phyloP scores from a whole-genome alignment of 2,329 filamentous ascomycete species.

The Leptodontidium sp. region DNA sequence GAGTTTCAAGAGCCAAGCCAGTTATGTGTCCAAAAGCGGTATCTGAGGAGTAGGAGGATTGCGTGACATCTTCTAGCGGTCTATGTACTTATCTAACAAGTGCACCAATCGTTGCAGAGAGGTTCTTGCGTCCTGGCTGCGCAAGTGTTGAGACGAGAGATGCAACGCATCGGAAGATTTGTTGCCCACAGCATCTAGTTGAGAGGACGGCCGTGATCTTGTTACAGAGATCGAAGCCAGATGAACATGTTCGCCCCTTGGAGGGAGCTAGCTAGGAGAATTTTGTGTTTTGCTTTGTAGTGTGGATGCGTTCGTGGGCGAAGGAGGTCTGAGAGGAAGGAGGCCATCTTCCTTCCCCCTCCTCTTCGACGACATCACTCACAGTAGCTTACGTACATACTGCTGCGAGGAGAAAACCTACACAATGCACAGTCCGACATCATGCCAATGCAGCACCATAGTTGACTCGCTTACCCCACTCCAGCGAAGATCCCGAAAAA shows the following conservation, averaged over 20 bases:
- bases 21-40: background rate
- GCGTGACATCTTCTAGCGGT: no score
- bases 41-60: background rate
- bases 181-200: background rate
- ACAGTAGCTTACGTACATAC: background rate
- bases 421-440: background rate
- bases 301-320: background rate
- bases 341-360: background rate
- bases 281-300: background rate
- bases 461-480: background rate
- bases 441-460: background rate
- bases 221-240: slow-evolving; percentile 8
- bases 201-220: background rate
- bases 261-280: no score
- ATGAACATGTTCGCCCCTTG: slow-evolving; percentile 4
- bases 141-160: slow-evolving; percentile 7
- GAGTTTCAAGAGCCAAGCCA: slow-evolving; percentile 1
- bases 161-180: slow-evolving; percentile 13
- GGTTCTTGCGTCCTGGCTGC: background rate
- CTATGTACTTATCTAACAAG: no score
- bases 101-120: background rate
- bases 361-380: background rate
- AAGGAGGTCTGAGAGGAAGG: no score
- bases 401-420: background rate
- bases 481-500: slow-evolving; percentile 1